Evolutionary conservation across 345 rosid species (phyloP).

Genomic region (Lepidium africanum): DNA sequence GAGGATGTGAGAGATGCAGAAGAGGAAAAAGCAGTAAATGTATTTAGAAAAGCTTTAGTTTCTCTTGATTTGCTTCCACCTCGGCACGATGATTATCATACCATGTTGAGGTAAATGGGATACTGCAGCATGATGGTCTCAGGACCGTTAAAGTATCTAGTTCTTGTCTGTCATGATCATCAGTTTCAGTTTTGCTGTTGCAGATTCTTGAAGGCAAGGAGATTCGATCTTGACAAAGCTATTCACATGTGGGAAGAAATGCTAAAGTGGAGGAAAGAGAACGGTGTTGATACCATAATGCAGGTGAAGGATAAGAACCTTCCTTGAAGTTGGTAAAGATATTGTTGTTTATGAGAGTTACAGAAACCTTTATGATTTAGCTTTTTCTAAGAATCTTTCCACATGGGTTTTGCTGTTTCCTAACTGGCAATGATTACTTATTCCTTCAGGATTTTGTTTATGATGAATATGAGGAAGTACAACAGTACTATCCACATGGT

Average conservation of each 20-base stretch:
- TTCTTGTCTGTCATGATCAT: not conserved
- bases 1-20: constrained; percentile 76
- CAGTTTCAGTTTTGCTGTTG: not conserved
- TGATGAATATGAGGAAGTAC: constrained; percentile 75
- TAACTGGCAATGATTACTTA: constrained; percentile 3
- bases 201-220: constrained; percentile 90
- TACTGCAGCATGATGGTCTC: not conserved
- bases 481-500: constrained; percentile 82
- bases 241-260: constrained; percentile 89
- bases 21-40: constrained; percentile 68
- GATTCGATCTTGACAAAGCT: constrained; percentile 72
- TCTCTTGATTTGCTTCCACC: constrained; percentile 59
- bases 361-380: not conserved
- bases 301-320: constrained; percentile 50
- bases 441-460: constrained; percentile 72
- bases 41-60: constrained; percentile 57
- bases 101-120: constrained; percentile 61
- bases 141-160: not conserved
- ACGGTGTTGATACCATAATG: constrained; percentile 60
- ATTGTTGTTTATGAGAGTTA: constrained; percentile 8
- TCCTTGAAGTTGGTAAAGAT: constrained; percentile 10
- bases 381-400: not conserved
- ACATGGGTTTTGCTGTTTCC: constrained; percentile 7
- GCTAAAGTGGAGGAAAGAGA: constrained; percentile 86
- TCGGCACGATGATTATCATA: constrained; percentile 82